Percentiles rank a stretch among this genome's conserved stretches.
Evolutionary conservation across 2,329 filamentous ascomycete species (phyloP).

Genomic region (Apiospora sp.): DNA sequence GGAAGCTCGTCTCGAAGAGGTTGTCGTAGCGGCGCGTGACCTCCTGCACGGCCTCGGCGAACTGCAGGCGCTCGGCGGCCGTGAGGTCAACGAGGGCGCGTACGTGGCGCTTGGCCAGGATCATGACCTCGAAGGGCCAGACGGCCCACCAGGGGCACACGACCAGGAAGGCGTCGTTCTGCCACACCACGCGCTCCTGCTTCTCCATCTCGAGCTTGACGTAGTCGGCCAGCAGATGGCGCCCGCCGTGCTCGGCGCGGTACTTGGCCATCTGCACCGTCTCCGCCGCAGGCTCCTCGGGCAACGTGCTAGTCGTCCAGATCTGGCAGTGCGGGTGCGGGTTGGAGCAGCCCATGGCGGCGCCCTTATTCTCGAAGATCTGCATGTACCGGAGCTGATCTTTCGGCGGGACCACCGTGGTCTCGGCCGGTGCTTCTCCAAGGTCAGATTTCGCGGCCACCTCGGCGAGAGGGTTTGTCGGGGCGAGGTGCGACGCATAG

Average conservation of each 20-base stretch:
- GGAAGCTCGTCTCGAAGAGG: constrained; percentile 94
- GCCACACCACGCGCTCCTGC: constrained; percentile 84
- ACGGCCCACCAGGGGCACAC: constrained; percentile 98
- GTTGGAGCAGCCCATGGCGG: constrained; percentile 98
- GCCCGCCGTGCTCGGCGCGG: constrained; percentile 72
- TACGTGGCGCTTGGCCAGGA: constrained; percentile 85
- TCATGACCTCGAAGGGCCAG: constrained; percentile 96
- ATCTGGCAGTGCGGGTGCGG: constrained; percentile 97
- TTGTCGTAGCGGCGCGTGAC: constrained; percentile 95
- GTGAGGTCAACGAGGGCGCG: constrained; percentile 85
- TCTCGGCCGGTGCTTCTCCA: constrained; percentile 46
- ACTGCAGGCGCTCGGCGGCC: constrained; percentile 71
- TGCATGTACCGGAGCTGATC: constrained; percentile 96
- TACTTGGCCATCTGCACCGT: constrained; percentile 82
- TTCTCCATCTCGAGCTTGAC: constrained; percentile 83
- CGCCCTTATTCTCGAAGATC: constrained; percentile 98
- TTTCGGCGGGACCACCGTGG: constrained; percentile 60
- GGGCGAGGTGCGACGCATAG: constrained; percentile 82
- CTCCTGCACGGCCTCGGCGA: constrained; percentile 87
- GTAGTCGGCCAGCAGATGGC: constrained; percentile 86
- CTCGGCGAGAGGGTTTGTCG: constrained; percentile 68
- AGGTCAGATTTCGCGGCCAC: constrained; percentile 50
- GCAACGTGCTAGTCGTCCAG: constrained; percentile 91
- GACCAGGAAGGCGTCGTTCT: constrained; percentile 85
- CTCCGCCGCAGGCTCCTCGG: constrained; percentile 87